Conservation (phyloP, 371 early-diverging fungal genomes). For the Ordospora pajunii region DNA sequence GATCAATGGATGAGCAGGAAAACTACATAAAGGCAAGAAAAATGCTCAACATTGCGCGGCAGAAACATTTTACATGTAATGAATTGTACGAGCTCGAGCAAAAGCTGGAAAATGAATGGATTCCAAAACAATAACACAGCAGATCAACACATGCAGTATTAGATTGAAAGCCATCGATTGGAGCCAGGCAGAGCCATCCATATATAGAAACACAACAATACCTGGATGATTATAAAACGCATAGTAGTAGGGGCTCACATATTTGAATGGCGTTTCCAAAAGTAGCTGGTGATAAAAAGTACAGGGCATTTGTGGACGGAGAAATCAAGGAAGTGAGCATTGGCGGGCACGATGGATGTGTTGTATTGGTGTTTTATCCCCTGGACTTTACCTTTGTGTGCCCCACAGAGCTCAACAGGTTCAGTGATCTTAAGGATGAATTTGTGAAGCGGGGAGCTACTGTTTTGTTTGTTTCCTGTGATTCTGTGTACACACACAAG, state of each 20-base stretch:
- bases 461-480: constrained; percentile 71
- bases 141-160: neutral
- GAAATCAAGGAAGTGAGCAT: constrained; percentile 43
- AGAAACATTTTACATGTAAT: constrained; percentile 25
- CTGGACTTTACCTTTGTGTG: constrained; percentile 62
- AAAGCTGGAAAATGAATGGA: neutral
- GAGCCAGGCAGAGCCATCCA: too few species aligned
- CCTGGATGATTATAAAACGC: too few species aligned
- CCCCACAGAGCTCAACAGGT: constrained; percentile 69
- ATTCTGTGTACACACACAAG: constrained; percentile 66
- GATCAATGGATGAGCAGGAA: neutral
- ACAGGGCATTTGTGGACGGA: constrained; percentile 23
- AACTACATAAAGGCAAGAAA: constrained; percentile 29
- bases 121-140: neutral
- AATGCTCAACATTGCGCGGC: constrained; percentile 18
- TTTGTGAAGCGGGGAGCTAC: constrained; percentile 68
- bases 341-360: constrained; percentile 39
- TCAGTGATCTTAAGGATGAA: constrained; percentile 71
- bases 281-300: neutral
- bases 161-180: too few species aligned
- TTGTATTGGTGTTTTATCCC: constrained; percentile 76
- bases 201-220: neutral
- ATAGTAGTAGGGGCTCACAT: too few species aligned
- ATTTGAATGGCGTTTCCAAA: constrained; percentile 16
- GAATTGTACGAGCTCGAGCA: constrained; percentile 19